Evolutionary conservation across 1,284 basidiomycete genomes (phyloP), one percentile per base, ranked within the genome.

Genomic region (Baeospora myosura): DNA sequence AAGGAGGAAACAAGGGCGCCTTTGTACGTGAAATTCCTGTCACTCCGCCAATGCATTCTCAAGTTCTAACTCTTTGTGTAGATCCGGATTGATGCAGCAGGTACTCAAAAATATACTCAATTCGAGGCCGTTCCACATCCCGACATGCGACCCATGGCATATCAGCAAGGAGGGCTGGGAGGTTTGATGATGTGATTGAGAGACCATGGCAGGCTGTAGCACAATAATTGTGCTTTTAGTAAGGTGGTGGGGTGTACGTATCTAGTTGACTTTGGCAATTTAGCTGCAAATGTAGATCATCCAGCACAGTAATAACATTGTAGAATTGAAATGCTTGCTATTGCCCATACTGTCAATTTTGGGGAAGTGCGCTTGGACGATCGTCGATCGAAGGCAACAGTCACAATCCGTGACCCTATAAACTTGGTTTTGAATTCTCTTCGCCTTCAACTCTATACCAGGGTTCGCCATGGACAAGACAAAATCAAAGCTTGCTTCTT

Each of bases 131-230:
- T 78, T 40, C 82, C 86, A 21, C 92, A 96, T 65, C 92, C 92
- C 16, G 81, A 88, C 39, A 71, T 95, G 70, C 88, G 81, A 58
- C 92, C 92, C 6, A 96, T 96, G 92, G 91, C 91, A 1, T 96
- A 95, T 56, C 74, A 70, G 5, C 72, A 70, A 46, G 73, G 76
- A 20, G 81, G 82, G 4, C 60, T 88, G 38, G 70, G 74, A 16
- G 76, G 63, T 52, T 56, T 87, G 61, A 71, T 87, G 65, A 77
- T 81, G 80, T 46, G 42, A 38, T 35, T 41, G n/a, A n/a, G n/a
- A 14, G 21, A 21, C 18, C 28, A 18, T 43, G 18, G 17, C 18
- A 18, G 38, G n/a, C 16, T 31, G 11, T 20, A 21, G 22, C 22
- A 45, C 17, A 23, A 25, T 25, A 8, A 17, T 30, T 14, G 7